Evolutionary conservation across 2,329 filamentous ascomycete species (phyloP).

Genomic region (Aspergillus quadricinctus): DNA sequence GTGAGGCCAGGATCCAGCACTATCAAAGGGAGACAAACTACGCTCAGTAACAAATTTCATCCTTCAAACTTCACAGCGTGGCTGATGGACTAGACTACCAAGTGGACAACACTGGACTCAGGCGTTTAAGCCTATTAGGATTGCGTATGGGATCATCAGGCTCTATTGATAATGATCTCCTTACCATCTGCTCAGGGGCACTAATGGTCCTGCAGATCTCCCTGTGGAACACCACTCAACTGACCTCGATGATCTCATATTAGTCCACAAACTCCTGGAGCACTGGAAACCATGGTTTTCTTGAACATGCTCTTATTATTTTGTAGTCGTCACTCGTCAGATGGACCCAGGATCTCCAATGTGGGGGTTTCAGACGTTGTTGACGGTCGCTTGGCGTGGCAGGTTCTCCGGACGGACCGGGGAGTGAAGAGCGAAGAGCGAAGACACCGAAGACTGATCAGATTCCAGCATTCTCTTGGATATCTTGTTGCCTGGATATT

Average conservation of each 20-base stretch:
- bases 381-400: neutral
- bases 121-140: neutral
- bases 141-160: neutral
- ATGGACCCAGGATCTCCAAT: neutral
- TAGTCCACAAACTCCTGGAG: neutral
- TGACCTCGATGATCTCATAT: neutral
- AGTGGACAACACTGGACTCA: neutral
- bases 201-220: neutral
- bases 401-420: neutral
- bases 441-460: neutral
- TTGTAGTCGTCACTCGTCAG: neutral
- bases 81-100: neutral
- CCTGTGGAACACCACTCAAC: neutral
- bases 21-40: neutral
- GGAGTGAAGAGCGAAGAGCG: neutral
- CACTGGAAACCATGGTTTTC: neutral
- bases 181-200: neutral
- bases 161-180: slow-evolving; percentile 1
- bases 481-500: neutral
- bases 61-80: neutral
- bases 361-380: neutral
- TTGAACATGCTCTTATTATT: neutral
- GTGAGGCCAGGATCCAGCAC: neutral
- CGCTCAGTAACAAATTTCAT: neutral
- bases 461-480: neutral